Base-by-base conservation (phyloP, 257 asterid species). In the Petunia secreta region DNA sequence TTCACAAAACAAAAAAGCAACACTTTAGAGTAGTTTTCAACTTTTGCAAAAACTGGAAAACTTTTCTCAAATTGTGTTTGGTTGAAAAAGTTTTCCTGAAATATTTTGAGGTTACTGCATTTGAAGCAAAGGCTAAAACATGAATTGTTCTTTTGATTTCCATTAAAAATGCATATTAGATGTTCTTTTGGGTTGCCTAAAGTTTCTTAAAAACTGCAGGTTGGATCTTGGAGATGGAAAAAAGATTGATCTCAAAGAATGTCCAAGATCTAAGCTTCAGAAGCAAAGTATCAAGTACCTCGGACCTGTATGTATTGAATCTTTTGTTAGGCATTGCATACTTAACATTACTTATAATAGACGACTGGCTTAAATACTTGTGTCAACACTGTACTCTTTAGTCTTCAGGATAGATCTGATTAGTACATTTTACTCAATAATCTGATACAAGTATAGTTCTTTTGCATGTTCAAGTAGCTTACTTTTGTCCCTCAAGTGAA, bases 171-270 rank as follows among this genome's bases (percentile, higher is more conserved):
- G 39, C 44, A 10, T 71, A 2, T 46, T 0, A 44, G 34, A 34
- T 48, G 43, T 52, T 71, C 6, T 48, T 10, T 0, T 25, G 2
- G 44, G 6, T 71, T 71, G 0, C 64, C 53, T 67, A 79, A 57
- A 16, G 77, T 69, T 59, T 37, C 64, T 50, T 55, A 63, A 50
- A 79, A 63, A 74, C 48, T 84, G 73, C 89, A 95, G 99, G 99
- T 85, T 95, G 90, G 99, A 95, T 89, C 82, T 95, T 86, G 99
- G 99, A 83, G 98, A 95, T 71, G 98, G 99, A 73, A 93, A 83
- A 83, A 96, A 92, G 55, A 90, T 93, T 77, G 95, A 93, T 85
- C 94, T 91, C 50, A 85, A 87, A 79, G 93, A 91, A 85, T 93
- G 96, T 83, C 93, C 97, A 6, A 87, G 95, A 83, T 86, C 92